Evolutionary conservation across 108 stramenopile species (phyloP), one percentile per base, ranked within the genome.

Genomic region (Cyclotella kingstonii): DNA sequence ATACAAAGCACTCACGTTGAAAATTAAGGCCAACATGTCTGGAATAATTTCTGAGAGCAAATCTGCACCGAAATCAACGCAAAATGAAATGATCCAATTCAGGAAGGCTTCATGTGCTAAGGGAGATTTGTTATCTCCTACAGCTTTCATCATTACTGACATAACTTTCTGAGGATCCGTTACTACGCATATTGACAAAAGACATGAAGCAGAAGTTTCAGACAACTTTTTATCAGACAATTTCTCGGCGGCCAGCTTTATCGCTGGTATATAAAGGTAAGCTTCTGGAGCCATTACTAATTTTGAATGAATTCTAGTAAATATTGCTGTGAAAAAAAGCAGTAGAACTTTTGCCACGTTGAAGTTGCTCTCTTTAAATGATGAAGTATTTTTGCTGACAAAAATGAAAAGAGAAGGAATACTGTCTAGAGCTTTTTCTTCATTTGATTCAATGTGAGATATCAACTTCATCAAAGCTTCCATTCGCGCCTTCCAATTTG

Each of bases 291-390:
- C 55, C 28, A 34, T 30, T 14, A 52, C 35, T 6, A 50, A 9
- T 26, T 54, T 39, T 34, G 58, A 60, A 67, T 83, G 78, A 8
- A 58, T 59, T 27, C 75, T 68, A 1, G 14, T 18, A 44, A 83
- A 83, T 5, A 90, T 11, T 18, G 75, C 68, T 0, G 61, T 39
- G 41, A 90, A 86, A 10, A 91, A 59, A 33, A 84, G 75, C 57
- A 89, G 45, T 7, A 89, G 64, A 22, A 79, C 62, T 60, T 79
- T 84, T 14, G 77, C 67, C 22, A 94, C 80, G 58, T 88, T 91
- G 30, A 94, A 73, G 47, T 94, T 94, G 30, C 77, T 80, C 29
- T 94, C 93, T 49, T 90, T 87, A 68, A 94, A 91, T 18, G 66
- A 73, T 51, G 79, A 76, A 9, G 93, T 88, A 55, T 71, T 65